Conservation (phyloP, 495 filamentous ascomycete species). For the Neurospora sp. region DNA sequence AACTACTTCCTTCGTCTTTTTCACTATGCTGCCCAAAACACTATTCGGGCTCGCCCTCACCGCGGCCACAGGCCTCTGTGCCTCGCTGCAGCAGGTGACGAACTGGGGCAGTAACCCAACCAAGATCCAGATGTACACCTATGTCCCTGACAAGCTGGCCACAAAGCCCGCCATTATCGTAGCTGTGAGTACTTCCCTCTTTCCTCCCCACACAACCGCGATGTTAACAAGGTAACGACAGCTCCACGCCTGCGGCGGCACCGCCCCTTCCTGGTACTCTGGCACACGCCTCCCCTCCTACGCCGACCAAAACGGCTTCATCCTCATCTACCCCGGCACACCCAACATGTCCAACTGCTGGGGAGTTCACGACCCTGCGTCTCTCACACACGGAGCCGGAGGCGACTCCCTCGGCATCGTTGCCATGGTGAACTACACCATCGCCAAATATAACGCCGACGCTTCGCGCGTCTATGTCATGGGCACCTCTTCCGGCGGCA, state of each 20-base stretch:
- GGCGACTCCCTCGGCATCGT: conserved; percentile 44
- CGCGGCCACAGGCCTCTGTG: conserved; percentile 10
- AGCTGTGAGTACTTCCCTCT: conserved; percentile 17
- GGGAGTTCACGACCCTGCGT: conserved; percentile 38
- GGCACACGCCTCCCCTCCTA: conserved; percentile 26
- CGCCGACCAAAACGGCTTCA: conserved; percentile 41
- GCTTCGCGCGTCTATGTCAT: conserved; percentile 38
- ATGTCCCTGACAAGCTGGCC: conserved; percentile 30
- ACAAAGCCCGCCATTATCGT: conserved; percentile 27
- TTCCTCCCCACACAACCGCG: conserved; percentile 4
- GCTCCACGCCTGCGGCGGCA: conserved; percentile 31
- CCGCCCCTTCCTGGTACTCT: conserved; percentile 22
- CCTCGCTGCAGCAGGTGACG: conserved; percentile 27
- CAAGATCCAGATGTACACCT: conserved; percentile 29
- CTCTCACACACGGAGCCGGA: conserved; percentile 43
- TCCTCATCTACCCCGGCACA: conserved; percentile 43
- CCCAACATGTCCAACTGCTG: conserved; percentile 44
- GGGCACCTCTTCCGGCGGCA: conserved; percentile 44
- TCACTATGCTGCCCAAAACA: conserved; percentile 11
- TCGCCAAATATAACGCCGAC: conserved; percentile 39
- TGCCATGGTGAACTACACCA: conserved; percentile 46
- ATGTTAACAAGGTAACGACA: conserved; percentile 1
- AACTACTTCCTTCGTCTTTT: neutral
- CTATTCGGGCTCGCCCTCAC: conserved; percentile 13
- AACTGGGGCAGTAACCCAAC: conserved; percentile 30